Evolutionary conservation across 2,329 filamentous ascomycete genomes (phyloP), one percentile per base, ranked within the genome.

Genomic region (Coniochaeta sp.): DNA sequence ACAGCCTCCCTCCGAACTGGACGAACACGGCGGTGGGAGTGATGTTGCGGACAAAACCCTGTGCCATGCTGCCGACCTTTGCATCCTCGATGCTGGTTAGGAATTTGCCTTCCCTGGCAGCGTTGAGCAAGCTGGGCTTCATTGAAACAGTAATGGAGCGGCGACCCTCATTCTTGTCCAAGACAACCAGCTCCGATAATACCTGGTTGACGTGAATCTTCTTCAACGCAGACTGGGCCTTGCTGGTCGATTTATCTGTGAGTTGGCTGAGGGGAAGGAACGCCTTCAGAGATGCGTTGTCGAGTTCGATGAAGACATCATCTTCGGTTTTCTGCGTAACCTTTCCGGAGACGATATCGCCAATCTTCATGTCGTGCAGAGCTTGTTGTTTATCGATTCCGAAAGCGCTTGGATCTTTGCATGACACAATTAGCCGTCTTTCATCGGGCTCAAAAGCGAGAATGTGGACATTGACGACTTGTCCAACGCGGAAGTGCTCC

Each of bases 381-480:
- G 89, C 89, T 61, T 85, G 84, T 69, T 95, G 90, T 69, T 90
- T 89, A 42, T 90, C 87, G 22, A 85, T 68, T 10, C 89, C 89
- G 67, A 95, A 91, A 0, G 85, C 85, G 28, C 87, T 85, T 9
- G 90, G 90, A 66, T 96, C 92, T 74, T 96, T 96, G 81, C 95
- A 99, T 22, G 93, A 96, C 4, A 99, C 90, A 40, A 91, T 85
- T 65, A 99, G 83, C 65, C 89, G 88, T 62, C 82, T 81, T 42
- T 83, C 79, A 60, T 89, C 85, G 1, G 86, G 78, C 66, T 96
- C 87, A 57, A 97, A 86, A 57, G 88, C 89, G 36, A 96, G 74
- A n/a, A 96, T 86, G 68, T 93, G 90, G 22, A 97, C 90, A 68
- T 86, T 96, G 65, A 99, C 89, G 1, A 96, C 93, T 72, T 99